Conservation (phyloP, 179 eudicot genomes). For the Beta corolliflora region DNA sequence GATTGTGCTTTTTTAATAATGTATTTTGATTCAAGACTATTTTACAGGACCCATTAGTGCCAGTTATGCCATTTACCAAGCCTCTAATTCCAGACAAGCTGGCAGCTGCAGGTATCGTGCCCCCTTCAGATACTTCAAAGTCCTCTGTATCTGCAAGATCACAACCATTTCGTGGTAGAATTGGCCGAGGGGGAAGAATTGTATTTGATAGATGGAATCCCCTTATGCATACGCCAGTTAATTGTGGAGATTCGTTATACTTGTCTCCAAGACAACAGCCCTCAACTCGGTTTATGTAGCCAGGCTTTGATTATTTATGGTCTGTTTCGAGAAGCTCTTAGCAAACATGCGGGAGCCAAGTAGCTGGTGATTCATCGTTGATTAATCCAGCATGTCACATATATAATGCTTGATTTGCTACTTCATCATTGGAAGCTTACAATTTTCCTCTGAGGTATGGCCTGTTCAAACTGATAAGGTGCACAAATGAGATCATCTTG, state of each 20-base stretch:
- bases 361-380: too few relatives aligned
- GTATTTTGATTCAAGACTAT: background rate
- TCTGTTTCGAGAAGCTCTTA: conserved; percentile 5
- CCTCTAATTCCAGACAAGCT: conserved; percentile 72
- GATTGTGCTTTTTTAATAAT: background rate
- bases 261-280: conserved; percentile 56
- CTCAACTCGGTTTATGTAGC: conserved; percentile 32
- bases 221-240: conserved; percentile 64
- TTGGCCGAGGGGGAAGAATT: conserved; percentile 91
- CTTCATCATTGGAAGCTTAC: background rate
- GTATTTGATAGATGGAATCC: conserved; percentile 94
- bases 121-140: conserved; percentile 59
- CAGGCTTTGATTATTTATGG: background rate
- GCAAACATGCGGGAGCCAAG: background rate
- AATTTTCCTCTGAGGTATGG: background rate
- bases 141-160: conserved; percentile 42
- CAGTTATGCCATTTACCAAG: conserved; percentile 80
- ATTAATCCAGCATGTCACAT: background rate
- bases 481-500: background rate
- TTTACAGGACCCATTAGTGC: conserved; percentile 83
- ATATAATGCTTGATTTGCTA: background rate
- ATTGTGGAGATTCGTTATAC: conserved; percentile 52
- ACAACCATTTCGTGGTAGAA: conserved; percentile 61
- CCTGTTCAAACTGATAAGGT: background rate
- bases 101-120: conserved; percentile 72